Percentiles rank a stretch among this genome's conserved stretches.
These are phyloP conservation scores for Conoideocrella luteorostrata DNA, from an alignment of 2,329 filamentous ascomycete species.

Conservation along the genomic window DNA sequence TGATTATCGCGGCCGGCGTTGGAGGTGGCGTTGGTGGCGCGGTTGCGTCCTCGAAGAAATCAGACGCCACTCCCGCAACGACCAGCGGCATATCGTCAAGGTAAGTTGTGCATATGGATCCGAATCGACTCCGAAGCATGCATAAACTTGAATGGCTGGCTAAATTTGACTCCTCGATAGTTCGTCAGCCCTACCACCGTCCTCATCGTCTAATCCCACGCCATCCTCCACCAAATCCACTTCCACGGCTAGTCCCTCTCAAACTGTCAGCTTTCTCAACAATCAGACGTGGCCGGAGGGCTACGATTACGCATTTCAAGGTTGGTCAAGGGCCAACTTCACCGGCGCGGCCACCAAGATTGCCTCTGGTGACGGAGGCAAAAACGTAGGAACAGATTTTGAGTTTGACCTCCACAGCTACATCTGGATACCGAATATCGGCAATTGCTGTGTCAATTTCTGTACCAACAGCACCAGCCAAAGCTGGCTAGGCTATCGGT, in stretches of 20 bases:
- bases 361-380: conserved; percentile 1
- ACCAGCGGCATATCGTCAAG: too few species aligned
- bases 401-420: conserved; percentile 5
- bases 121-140: too few species aligned
- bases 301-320: conserved; percentile 1
- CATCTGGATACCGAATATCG: conserved; percentile 2
- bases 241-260: too few species aligned
- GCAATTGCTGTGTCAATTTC: conserved; percentile 6
- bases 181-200: too few species aligned
- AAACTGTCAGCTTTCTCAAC: background rate
- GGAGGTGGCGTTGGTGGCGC: background rate
- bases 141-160: too few species aligned
- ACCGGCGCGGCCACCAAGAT: background rate
- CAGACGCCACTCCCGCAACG: too few species aligned
- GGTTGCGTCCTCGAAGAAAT: background rate
- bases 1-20: background rate
- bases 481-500: background rate
- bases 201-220: too few species aligned
- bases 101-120: too few species aligned
- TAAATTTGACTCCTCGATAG: background rate
- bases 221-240: too few species aligned
- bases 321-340: conserved; percentile 1
- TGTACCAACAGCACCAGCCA: conserved; percentile 1
- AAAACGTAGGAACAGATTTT: background rate
- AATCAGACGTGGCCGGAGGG: conserved; percentile 2